Evolutionary conservation across 2,329 filamentous ascomycete genomes (phyloP), one percentile per base, ranked within the genome.

Genomic region (Aspergillus hiratsukae): DNA sequence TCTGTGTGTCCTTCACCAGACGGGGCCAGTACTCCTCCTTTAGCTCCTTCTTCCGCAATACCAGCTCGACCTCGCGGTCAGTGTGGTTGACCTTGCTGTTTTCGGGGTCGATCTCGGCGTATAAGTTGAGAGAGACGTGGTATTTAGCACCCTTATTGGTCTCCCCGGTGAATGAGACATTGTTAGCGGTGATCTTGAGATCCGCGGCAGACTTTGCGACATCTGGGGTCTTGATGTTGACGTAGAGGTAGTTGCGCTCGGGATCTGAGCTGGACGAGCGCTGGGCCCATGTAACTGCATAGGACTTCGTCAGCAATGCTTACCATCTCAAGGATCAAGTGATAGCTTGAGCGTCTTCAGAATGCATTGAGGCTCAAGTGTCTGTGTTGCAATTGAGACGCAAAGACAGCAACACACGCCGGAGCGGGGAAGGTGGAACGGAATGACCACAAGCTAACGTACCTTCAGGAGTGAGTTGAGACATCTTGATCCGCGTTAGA

Each of bases 41-140:
- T 64, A 94, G 83, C 72, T 96, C 91, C 87, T 97, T 97, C 89
- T 99, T 99, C 78, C 90, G 86, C 75, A 99, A 83, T 74, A 96
- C 89, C 68, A 97, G 77, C 81, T 96, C 89, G 66, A 97, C 82
- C 70, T 91, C 91, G 77, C 93, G 91, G 71, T 85, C 82, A 48
- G 89, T 95, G 84, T 97, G 91, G 82, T 90, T 86, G 72, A 88
- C 85, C 81, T 93, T 94, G 81, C 85, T 90, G 76, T 89, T 86
- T 59, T 84, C 84, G 60, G 87, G 82, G 76, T 97, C 91, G 77
- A 99, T 95, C 80, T 97, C 92, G 73, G 77, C 90, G 78, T 83
- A 97, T 77, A 99, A 87, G 66, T 94, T 87, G 58, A 99, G 84
- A 61, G 90, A 87, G 68, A 97, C 83, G 68, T 89, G 84, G 79